Conservation (phyloP, 2,329 filamentous ascomycete species). For the Pseudohalonectria lignicola region DNA sequence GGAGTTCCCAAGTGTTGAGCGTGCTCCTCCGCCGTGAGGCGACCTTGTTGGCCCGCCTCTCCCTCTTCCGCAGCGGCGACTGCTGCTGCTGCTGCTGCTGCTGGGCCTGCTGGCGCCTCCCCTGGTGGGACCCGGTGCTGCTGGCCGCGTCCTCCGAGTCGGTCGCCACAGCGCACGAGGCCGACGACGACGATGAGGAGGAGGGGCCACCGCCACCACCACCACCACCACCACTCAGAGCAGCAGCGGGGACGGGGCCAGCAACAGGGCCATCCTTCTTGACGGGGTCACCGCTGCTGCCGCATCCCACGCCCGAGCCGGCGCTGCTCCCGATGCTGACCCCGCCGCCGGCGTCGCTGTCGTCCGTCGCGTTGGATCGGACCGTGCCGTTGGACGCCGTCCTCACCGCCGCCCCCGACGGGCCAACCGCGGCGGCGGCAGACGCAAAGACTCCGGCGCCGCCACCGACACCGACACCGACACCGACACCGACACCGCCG, state of each 20-base stretch:
- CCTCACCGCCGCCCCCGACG: constrained; percentile 9
- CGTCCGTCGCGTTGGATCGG: constrained; percentile 13
- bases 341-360: constrained; percentile 3
- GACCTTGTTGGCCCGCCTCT: constrained; percentile 39
- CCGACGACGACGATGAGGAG: constrained; percentile 2
- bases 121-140: constrained; percentile 1
- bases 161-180: background rate
- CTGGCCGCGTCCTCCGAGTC: background rate
- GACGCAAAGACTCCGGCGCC: too few species aligned
- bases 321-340: background rate
- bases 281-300: constrained; percentile 3
- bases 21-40: constrained; percentile 61
- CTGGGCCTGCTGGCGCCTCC: background rate
- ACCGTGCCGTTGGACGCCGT: constrained; percentile 12
- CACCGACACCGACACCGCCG: constrained; percentile 11
- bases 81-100: constrained; percentile 13
- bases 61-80: constrained; percentile 34
- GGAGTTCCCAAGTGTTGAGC: constrained; percentile 63
- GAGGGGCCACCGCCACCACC: background rate
- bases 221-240: too few species aligned
- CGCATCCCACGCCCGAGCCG: too few species aligned
- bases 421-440: constrained; percentile 10
- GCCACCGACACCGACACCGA: background rate
- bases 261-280: constrained; percentile 4
- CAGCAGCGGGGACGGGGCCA: background rate